Evolutionary conservation across 2,329 filamentous ascomycete genomes (phyloP), one percentile per base, ranked within the genome.

Genomic region (Colletotrichum melonis): DNA sequence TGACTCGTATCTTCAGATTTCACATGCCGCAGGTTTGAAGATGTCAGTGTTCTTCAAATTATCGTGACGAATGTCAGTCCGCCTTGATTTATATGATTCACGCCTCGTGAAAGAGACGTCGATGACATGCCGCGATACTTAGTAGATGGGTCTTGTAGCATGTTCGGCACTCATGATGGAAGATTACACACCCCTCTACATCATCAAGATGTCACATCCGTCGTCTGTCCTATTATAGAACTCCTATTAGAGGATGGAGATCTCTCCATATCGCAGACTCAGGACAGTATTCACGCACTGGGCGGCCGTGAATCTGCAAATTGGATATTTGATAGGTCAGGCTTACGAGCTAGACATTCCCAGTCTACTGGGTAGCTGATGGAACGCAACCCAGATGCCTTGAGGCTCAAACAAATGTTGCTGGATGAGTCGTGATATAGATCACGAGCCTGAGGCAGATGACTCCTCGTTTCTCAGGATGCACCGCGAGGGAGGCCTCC

Each of bases 181-280:
- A n/a, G 19, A 22, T 9, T 5, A 4, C 42, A 49, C 42, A 1
- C 42, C 42, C 42, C 19, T 49, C 19, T 49, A 49, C 19, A 11
- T 22, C 7, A 22, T 22, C 8, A 3, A 49, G 19, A 22, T 49
- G 42, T 49, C 42, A 19, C 42, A 22, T 22, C 3, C 19, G 4
- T 49, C 8, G 16, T 3, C 6, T 16, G 4, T 1, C 1, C 19
- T 6, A 1, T 49, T 0, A 22, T 8, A 0, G 1, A 28, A 3
- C 11, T 1, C 24, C 42, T 30, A 38, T 11, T 30, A 19, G 46
- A 16, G 26, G 5, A 9, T 22, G 1, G 0, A 12, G 6, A 42
- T 12, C 5, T 6, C 35, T 26, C 4, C n/a, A 1, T 5, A n/a
- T n/a, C 7, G 12, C 22, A n/a, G 12, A n/a, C 1, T 2, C 16